Evolutionary conservation across 1,139 yeast genomes (phyloP).

Genomic region (Sugiyamaella neomexicana): DNA sequence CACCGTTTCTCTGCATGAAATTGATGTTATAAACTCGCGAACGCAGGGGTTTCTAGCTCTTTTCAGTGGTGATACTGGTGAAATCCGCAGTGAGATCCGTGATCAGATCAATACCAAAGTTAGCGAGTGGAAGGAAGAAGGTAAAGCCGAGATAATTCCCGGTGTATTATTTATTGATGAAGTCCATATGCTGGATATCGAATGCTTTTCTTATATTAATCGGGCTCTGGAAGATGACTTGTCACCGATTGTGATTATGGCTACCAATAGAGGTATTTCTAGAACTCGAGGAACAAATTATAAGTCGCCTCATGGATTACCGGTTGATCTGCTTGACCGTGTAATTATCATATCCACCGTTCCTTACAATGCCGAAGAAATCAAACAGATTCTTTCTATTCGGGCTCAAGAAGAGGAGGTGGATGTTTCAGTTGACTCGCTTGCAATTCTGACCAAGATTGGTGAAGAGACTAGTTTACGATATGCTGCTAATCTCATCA

Average conservation of each 20-base stretch:
- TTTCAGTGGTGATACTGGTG: constrained; percentile 97
- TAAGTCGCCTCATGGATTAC: constrained; percentile 95
- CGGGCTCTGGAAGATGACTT: constrained; percentile 96
- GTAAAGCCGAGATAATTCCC: constrained; percentile 97
- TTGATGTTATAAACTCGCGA: constrained; percentile 96
- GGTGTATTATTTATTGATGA: constrained; percentile 98
- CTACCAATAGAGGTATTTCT: constrained; percentile 93
- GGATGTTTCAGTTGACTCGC: constrained; percentile 77
- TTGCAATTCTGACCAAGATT: constrained; percentile 85
- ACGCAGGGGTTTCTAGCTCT: constrained; percentile 97
- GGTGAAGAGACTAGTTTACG: constrained; percentile 92
- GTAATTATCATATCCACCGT: constrained; percentile 88
- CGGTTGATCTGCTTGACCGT: constrained; percentile 90
- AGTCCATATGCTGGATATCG: constrained; percentile 98
- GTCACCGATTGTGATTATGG: constrained; percentile 97
- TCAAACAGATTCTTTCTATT: constrained; percentile 78
- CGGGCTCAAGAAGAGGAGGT: constrained; percentile 98
- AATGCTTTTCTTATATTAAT: constrained; percentile 92
- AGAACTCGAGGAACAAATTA: constrained; percentile 91
- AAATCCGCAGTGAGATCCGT: constrained; percentile 91
- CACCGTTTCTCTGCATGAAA: constrained; percentile 94
- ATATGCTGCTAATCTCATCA: constrained; percentile 86
- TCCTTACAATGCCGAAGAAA: constrained; percentile 75
- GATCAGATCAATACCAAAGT: constrained; percentile 96
- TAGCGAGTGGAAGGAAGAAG: constrained; percentile 99